Base-by-base conservation (phyloP, 1,139 yeast genomes). In the Hansenula sp. region DNA sequence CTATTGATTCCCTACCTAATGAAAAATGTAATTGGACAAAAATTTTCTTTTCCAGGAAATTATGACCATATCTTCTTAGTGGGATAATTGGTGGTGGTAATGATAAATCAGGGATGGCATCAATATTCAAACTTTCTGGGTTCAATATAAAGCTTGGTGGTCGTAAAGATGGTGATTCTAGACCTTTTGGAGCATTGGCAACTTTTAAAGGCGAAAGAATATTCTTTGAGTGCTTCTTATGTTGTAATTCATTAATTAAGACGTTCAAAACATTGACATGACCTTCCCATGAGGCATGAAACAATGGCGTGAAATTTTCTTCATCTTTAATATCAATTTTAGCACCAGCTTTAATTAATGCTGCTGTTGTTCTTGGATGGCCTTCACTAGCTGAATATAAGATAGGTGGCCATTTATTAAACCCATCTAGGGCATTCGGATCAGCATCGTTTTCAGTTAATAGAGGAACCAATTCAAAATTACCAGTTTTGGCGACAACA, bases 41-140 rank as follows among this genome's bases (percentile, higher is more conserved):
- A 3, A 88, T 89, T 58, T 87, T 89, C 60, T 84, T 88, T 58
- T 93, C 98, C 58, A 93, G 69, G 67, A 90, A 93, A 64, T 90
- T 93, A 66, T 93, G 99, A 9, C 99, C 99, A 60, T 93, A 93
- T 53, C 96, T 77, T 57, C 97, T 76, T 44, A 93, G 70, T 0
- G 99, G 99, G 41, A 93, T 79, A 43, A 93, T 89, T 11, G 99
- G 99, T 1, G 99, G 99, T 1, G 99, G 99, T 45, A 93, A 72
- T 31, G 90, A 81, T 46, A 93, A 74, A 56, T 89, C 96, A 0
- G 99, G 99, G 41, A 93, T 91, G 19, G 82, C 76, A 54, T 88
- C 96, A 4, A 76, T 67, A 44, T 74, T 79, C 34, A 62, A 62
- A 11, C 40, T 39, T 18, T 51, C 56, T 7, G 60, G 54, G 7